Evolutionary conservation across 371 early-diverging fungal species (phyloP).

Genomic region (Zychaea mexicana): DNA sequence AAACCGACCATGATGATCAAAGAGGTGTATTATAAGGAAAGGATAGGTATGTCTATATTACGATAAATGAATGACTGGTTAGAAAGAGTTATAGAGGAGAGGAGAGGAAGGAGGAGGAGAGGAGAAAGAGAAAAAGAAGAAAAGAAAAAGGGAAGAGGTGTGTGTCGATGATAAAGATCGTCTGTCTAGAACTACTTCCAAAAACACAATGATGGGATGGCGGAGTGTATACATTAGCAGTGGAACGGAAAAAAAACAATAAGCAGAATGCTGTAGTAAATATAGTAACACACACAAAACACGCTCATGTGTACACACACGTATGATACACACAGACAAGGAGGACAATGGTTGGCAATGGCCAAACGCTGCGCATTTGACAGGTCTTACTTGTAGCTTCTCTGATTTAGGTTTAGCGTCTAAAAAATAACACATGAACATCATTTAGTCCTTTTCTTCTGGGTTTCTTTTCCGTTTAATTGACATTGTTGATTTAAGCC

Average conservation of each 20-base stretch:
- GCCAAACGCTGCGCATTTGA: too few species aligned
- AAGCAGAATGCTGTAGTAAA: not conserved
- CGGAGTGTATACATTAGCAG: not conserved
- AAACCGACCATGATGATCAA: slow-evolving; percentile 48
- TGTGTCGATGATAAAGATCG: not conserved
- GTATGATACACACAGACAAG: too few species aligned
- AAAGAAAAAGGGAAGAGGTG: not conserved
- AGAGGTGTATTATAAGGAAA: slow-evolving; percentile 1
- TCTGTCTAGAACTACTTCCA: slow-evolving; percentile 1
- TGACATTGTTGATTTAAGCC: too few species aligned
- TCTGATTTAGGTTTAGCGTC: too few species aligned
- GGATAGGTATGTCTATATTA: not conserved
- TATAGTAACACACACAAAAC: too few species aligned
- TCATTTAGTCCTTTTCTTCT: too few species aligned
- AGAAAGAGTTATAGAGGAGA: not conserved
- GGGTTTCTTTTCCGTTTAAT: too few species aligned
- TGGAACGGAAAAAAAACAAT: not conserved
- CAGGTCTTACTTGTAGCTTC: too few species aligned
- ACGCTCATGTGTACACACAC: too few species aligned
- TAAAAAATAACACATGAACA: too few species aligned
- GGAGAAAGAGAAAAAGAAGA: not conserved
- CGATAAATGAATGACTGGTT: not conserved
- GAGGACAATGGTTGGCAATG: too few species aligned
- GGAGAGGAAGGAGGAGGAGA: slow-evolving; percentile 5
- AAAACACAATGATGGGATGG: slow-evolving; percentile 1